phyloP scores from a whole-genome alignment of 164 flowering plant species.

The Echeveria elegans region DNA sequence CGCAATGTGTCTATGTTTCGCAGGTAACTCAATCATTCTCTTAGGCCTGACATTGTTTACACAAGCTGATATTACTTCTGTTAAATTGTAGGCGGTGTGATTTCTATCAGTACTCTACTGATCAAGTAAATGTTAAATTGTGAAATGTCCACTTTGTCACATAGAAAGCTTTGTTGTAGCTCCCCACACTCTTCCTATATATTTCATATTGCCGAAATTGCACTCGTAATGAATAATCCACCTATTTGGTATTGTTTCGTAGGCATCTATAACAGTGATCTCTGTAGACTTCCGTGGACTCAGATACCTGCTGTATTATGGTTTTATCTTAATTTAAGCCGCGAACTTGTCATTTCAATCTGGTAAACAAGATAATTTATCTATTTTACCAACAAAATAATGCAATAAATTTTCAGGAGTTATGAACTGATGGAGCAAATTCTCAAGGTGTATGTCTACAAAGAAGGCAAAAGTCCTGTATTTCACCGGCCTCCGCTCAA shows the following conservation, averaged over 20 bases:
- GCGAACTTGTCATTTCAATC: not conserved
- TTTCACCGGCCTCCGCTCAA: constrained; percentile 42
- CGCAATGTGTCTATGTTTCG: constrained; percentile 50
- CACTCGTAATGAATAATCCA: not conserved
- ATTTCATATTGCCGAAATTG: not conserved
- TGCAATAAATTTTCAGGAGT: constrained; percentile 36
- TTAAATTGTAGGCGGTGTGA: not conserved
- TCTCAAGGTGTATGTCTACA: constrained; percentile 56
- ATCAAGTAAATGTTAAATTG: not conserved
- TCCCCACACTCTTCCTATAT: not conserved
- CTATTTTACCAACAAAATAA: not conserved
- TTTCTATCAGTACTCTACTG: not conserved
- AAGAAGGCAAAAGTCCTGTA: constrained; percentile 54
- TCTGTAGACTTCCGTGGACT: not conserved
- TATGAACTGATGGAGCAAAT: constrained; percentile 61
- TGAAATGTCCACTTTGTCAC: not conserved
- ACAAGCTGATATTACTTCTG: not conserved
- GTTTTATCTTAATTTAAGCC: not conserved
- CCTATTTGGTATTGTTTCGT: not conserved
- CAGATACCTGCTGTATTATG: not conserved
- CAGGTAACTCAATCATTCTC: constrained; percentile 25
- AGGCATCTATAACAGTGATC: not conserved
- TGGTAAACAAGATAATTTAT: not conserved
- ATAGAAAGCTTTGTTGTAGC: not conserved
- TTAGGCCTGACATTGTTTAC: not conserved